phyloP scores from a whole-genome alignment of 805 yeast species.

The Geotrichum ghanense region DNA sequence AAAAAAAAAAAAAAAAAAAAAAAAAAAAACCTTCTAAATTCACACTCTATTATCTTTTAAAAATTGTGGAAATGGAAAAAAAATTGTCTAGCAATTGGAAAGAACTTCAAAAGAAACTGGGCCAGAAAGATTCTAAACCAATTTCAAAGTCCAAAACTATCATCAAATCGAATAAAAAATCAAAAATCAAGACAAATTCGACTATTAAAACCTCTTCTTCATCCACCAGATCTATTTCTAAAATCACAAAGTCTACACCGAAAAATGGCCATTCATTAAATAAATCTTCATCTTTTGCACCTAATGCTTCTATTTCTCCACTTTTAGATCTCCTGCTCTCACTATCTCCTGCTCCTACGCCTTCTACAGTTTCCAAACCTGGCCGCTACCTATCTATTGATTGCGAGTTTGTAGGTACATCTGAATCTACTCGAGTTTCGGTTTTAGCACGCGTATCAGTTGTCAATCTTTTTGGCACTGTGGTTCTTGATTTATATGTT shows the following conservation, averaged over 20 bases:
- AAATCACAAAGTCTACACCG: not conserved
- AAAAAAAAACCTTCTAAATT: too few relatives aligned
- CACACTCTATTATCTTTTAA: too few relatives aligned
- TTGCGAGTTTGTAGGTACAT: conserved; percentile 92
- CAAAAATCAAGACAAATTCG: not conserved
- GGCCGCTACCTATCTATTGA: conserved; percentile 79
- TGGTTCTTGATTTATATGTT: conserved; percentile 63
- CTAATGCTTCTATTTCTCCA: not conserved
- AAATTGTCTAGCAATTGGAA: too few relatives aligned
- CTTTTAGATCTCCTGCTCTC: not conserved
- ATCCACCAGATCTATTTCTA: not conserved
- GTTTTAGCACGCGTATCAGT: conserved; percentile 80
- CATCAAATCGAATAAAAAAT: not conserved
- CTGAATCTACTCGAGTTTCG: conserved; percentile 40
- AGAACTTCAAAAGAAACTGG: too few relatives aligned
- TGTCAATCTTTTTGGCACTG: conserved; percentile 71
- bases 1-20: too few relatives aligned
- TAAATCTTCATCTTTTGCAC: not conserved
- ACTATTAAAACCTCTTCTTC: not conserved
- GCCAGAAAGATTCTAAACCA: not conserved
- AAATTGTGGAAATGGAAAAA: too few relatives aligned
- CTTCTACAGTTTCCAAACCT: conserved; percentile 24
- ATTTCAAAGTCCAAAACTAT: not conserved
- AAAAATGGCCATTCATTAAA: not conserved
- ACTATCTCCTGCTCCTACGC: conserved; percentile 1